These are phyloP conservation scores for Cercospora sp. DNA, from an alignment of 2,329 filamentous ascomycete genomes.

Conservation along the genomic window DNA sequence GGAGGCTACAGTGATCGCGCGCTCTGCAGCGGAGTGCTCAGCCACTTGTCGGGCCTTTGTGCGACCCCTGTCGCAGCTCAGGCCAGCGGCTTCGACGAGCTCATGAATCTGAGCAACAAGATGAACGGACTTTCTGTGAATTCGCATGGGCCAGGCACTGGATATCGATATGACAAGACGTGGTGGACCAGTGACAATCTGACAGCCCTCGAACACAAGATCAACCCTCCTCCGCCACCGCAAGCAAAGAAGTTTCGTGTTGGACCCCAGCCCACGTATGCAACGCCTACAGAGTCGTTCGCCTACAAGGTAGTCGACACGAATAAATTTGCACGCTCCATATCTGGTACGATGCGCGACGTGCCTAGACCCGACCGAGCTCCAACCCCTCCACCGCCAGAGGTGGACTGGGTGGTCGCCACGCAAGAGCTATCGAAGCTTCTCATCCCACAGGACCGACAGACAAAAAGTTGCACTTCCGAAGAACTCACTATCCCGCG, in stretches of 20 bases:
- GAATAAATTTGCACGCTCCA: conserved; percentile 63
- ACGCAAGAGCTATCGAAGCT: conserved; percentile 78
- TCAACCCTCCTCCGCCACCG: conserved; percentile 54
- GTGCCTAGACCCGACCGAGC: conserved; percentile 42
- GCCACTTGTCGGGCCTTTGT: conserved; percentile 82
- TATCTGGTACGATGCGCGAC: conserved; percentile 56
- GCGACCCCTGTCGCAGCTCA: conserved; percentile 19
- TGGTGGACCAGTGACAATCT: conserved; percentile 59
- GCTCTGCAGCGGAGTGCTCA: conserved; percentile 81
- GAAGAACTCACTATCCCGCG: conserved; percentile 68
- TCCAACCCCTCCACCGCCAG: conserved; percentile 70
- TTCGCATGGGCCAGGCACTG: background rate
- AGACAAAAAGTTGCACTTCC: conserved; percentile 72
- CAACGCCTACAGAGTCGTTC: conserved; percentile 84
- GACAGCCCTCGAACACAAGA: conserved; percentile 66
- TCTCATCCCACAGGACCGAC: conserved; percentile 73
- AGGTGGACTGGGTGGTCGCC: conserved; percentile 84
- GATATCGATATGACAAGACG: conserved; percentile 40
- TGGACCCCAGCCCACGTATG: conserved; percentile 69
- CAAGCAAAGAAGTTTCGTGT: conserved; percentile 58
- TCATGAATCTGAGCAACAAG: conserved; percentile 29
- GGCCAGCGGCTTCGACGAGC: conserved; percentile 14
- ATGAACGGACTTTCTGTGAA: conserved; percentile 34
- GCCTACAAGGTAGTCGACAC: conserved; percentile 74
- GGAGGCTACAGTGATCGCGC: conserved; percentile 95